phyloP scores from a whole-genome alignment of 768 basidiomycete genomes.

The Mycena maculata region DNA sequence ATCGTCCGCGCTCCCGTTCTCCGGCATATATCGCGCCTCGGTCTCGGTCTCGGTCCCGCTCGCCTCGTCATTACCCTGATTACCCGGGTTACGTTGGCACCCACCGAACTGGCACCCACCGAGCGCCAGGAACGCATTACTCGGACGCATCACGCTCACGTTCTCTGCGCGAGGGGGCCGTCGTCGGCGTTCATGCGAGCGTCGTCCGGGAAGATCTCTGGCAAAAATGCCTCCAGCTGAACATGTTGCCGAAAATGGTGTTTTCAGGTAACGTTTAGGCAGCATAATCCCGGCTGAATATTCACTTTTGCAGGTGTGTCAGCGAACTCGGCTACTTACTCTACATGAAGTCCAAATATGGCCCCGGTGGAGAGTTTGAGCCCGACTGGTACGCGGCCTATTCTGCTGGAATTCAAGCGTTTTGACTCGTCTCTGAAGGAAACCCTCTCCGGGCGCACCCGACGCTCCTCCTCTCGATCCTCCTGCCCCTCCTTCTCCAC shows the following conservation, averaged over 20 bases:
- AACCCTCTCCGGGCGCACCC: slow-evolving; percentile 58
- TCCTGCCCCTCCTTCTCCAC: slow-evolving; percentile 49
- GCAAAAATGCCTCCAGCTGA: too few species aligned
- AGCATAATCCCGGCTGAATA: too few species aligned
- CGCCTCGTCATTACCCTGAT: slow-evolving; percentile 16
- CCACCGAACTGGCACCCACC: background rate
- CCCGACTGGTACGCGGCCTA: slow-evolving; percentile 72
- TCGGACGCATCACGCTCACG: background rate
- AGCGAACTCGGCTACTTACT: slow-evolving; percentile 84
- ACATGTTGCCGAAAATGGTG: too few species aligned
- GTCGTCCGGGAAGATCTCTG: background rate
- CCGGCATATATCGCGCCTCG: slow-evolving; percentile 24
- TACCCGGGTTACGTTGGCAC: too few species aligned
- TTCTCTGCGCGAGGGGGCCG: background rate
- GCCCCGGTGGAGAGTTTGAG: slow-evolving; percentile 88
- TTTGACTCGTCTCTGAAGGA: slow-evolving; percentile 45
- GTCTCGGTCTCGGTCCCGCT: slow-evolving; percentile 33
- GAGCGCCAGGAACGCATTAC: background rate
- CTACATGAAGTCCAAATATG: slow-evolving; percentile 78
- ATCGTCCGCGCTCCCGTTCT: slow-evolving; percentile 32
- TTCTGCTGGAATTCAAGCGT: background rate
- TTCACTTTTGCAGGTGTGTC: too few species aligned
- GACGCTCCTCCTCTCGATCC: slow-evolving; percentile 58
- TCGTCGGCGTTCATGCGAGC: too few species aligned
- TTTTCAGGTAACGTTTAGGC: too few species aligned